phyloP scores from a whole-genome alignment of 2,329 filamentous ascomycete genomes.

The Cytospora mali region DNA sequence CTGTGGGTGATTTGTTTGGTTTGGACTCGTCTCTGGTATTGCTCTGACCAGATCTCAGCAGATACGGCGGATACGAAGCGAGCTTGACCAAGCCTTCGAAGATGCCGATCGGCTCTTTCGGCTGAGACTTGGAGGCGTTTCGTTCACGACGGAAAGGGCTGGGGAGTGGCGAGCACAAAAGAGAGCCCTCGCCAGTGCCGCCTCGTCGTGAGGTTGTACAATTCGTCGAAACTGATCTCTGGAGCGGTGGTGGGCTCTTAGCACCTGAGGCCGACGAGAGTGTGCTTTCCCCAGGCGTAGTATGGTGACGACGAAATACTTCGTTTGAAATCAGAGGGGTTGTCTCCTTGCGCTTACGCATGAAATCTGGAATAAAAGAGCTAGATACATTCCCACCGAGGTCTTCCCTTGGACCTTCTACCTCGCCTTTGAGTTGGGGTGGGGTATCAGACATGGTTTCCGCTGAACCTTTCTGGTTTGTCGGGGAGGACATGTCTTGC shows the following conservation, averaged over 20 bases:
- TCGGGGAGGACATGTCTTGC: neutral
- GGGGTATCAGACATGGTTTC: neutral
- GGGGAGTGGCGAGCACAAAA: constrained; percentile 8
- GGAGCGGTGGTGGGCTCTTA: neutral
- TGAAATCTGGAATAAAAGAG: neutral
- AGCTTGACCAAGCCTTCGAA: constrained; percentile 24
- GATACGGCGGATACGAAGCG: neutral
- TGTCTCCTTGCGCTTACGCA: neutral
- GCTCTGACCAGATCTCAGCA: neutral
- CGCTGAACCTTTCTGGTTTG: neutral
- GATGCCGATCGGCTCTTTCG: constrained; percentile 20
- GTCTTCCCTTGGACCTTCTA: neutral
- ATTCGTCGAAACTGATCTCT: neutral
- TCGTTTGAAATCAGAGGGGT: neutral
- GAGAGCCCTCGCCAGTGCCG: neutral
- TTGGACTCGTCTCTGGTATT: neutral
- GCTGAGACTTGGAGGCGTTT: neutral
- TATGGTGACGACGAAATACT: neutral
- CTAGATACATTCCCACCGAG: neutral
- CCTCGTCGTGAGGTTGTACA: neutral
- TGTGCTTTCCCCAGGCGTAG: neutral
- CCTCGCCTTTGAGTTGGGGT: neutral
- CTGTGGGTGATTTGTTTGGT: neutral
- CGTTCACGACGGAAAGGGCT: constrained; percentile 12
- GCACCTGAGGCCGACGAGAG: neutral